Evolutionary conservation across 164 flowering plant species (phyloP), one percentile per base, ranked within the genome.

Genomic region (Protea cynaroides): DNA sequence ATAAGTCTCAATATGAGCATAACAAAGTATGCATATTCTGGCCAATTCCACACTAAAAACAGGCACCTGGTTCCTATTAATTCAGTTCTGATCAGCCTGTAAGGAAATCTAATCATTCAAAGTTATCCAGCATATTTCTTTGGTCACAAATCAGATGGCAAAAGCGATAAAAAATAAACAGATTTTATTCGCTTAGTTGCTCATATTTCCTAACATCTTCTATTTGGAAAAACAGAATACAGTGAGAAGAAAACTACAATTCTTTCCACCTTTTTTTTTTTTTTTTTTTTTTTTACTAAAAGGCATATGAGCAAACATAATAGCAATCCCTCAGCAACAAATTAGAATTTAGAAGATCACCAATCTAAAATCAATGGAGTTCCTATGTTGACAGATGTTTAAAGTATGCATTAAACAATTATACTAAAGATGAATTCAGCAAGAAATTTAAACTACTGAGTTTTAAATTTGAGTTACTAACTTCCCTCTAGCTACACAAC

Each of bases 81-180:
- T 80, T 37, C 96, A 76, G 69, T 84, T 84, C 77, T 76, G 84
- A 68, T 93, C 98, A 74, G 94, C 88, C 98, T 92, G 81, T 61
- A 46, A 61, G n/a, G 43, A 65, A 68, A 11, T 54, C 7, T 23
- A 53, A 21, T 19, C 43, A 57, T 25, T 29, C 59, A 57, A 4
- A 29, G 14, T 57, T 7, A 29, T 36, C 60, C 15, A 43, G 17
- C 4, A 29, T 1, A 57, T 25, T 25, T 7, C 14, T 50, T 50
- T 50, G 54, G 7, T 37, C 9, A 4, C 40, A 9, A 9, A 37
- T 37, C 4, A 4, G 40, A 37, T 37, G 9, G 40, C 4, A 4
- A 37, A 37, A 37, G 9, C 40, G 9, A 37, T 4, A 37, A 9
- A 37, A 37, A 37, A 37, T 37, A 4, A 37, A 9, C 40, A 37